Base-by-base conservation (phyloP, 805 yeast species). In the Spathaspora sp. region DNA sequence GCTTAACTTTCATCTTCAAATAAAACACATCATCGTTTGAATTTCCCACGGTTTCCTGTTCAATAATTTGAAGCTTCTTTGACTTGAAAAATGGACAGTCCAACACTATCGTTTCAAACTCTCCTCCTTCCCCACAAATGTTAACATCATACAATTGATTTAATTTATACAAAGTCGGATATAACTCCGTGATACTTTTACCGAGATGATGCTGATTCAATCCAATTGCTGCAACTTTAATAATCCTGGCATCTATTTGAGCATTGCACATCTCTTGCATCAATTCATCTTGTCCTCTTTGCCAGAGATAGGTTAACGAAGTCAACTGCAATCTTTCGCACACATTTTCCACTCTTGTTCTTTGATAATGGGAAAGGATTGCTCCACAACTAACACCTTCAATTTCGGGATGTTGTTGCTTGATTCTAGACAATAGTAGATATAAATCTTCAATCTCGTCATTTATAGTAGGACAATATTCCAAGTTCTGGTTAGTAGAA, bases 51-150 rank as follows among this genome's bases (percentile, higher is more conserved):
- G 78, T 64, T 28, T 72, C 61, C 14, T 63, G 64, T 1, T 75
- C 69, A 1, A 58, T 64, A 16, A 87, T 67, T 8, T 67, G 70
- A 44, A 86, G 64, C 49, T 65, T 70, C 39, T 81, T 83, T 45
- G n/a, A n/a, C n/a, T 69, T 70, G 70, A 93, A 94, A 54, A 89
- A 85, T 0, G 97, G 96, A 1, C 96, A 89, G 66, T 94, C 97
- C 28, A 94, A 73, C 2, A 93, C 98, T 58, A 93, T 72, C 0
- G 97, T 86, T 66, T 94, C 99, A 67, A 90, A 94, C 67, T 94
- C 99, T 1, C 99, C 99, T 32, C 99, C 99, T 73, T 94, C 99
- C 12, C 99, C 99, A 71, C 99, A 94, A 0, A 94, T 83, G 65
- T 93, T 97, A 12, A 92, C 88, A 1, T 92, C 96, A 68, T 81